phyloP scores from a whole-genome alignment of 371 early-diverging fungal genomes.

The Catenaria anguillulae region DNA sequence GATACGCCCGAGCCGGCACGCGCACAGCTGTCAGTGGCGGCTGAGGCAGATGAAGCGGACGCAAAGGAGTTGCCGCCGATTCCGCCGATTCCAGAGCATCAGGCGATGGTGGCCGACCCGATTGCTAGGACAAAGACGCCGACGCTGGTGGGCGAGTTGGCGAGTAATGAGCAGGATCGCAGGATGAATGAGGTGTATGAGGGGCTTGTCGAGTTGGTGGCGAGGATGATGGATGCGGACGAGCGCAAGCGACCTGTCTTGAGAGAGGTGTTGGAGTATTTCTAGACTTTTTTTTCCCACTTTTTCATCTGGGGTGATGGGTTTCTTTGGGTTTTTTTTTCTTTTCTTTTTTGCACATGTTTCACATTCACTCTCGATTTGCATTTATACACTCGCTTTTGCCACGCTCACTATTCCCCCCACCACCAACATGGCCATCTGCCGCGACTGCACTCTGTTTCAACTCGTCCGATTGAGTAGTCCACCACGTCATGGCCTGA shows the following conservation, averaged over 20 bases:
- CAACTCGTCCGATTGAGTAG: too few relatives aligned
- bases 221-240: neutral
- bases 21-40: neutral
- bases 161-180: neutral
- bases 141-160: neutral
- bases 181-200: neutral
- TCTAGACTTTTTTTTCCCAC: neutral
- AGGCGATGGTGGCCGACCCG: too few relatives aligned
- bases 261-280: constrained; percentile 3
- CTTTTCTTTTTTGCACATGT: too few relatives aligned
- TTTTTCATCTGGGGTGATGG: too few relatives aligned
- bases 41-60: neutral
- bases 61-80: neutral
- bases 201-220: neutral
- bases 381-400: too few relatives aligned
- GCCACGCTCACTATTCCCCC: too few relatives aligned
- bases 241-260: constrained; percentile 1
- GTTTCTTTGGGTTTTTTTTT: too few relatives aligned
- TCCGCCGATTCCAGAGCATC: neutral
- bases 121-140: neutral
- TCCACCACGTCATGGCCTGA: too few relatives aligned
- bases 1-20: neutral
- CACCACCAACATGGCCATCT: too few relatives aligned
- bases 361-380: too few relatives aligned
- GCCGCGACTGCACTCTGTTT: too few relatives aligned